Evolutionary conservation across 2,329 filamentous ascomycete genomes (phyloP), one percentile per base, ranked within the genome.

Genomic region (Penicillium sp.): DNA sequence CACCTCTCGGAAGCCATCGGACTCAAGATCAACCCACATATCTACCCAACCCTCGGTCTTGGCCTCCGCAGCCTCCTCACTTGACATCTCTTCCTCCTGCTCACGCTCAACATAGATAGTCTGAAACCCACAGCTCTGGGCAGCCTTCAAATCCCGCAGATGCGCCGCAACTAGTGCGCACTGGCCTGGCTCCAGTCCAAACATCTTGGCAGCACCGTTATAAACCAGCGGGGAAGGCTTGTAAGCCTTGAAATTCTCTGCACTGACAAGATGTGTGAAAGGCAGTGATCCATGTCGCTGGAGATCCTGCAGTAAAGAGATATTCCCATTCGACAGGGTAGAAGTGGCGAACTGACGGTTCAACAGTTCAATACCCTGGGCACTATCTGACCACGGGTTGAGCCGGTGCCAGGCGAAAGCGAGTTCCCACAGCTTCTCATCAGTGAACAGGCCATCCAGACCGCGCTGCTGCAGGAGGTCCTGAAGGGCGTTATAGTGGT

Each of bases 101-200:
- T 75, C 71, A 57, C 90, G 79, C 75, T 90, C 89, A 3, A 94
- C 84, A 70, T 92, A 94, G 2, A 94, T 80, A 0, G 89, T 90
- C 65, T 82, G 80, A 59, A 92, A 76, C 0, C 90, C 90, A 59
- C 79, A 81, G 2, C 67, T 70, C 65, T 85, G 85, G 5, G 90
- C 90, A 0, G 82, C 88, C 59, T 83, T 77, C 54, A 94, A 75
- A 73, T 93, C 90, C 6, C 68, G 72, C 57, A 93, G 75, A 75
- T 93, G 90, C 38, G 90, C 86, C 17, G 91, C 90, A 21, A 94
- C 89, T 84, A 94, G 86, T 21, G 85, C 88, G 57, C 90, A 88
- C 68, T 92, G 80, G 2, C 71, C 70, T 0, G 86, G 82, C 59
- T 81, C 65, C 42, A 86, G 60, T 0, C 82, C 83, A 52, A 93